Percentiles rank a stretch among this genome's conserved stretches.
These are phyloP conservation scores for Gelatoporia subvermispora DNA, from an alignment of 768 basidiomycete species.

Conservation along the genomic window DNA sequence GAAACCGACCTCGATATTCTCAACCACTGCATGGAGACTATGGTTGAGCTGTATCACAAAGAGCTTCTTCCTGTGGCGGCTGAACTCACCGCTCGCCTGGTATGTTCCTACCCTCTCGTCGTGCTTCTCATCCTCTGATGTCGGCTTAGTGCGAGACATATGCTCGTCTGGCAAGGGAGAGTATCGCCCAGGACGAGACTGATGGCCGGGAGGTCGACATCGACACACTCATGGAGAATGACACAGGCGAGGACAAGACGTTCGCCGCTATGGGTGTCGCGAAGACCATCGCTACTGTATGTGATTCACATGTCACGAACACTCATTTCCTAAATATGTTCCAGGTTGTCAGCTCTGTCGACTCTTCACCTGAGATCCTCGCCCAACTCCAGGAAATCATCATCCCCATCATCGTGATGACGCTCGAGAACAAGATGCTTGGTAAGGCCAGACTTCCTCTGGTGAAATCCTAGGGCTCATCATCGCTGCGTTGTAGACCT, in stretches of 20 bases:
- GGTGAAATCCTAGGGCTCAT: background rate
- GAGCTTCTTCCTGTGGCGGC: constrained; percentile 83
- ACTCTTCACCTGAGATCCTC: constrained; percentile 68
- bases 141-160: constrained; percentile 73
- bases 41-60: constrained; percentile 82
- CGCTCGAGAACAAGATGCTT: constrained; percentile 70
- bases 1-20: constrained; percentile 87
- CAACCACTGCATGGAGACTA: constrained; percentile 76
- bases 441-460: constrained; percentile 39
- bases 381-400: constrained; percentile 78
- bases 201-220: constrained; percentile 47
- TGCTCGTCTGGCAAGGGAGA: constrained; percentile 70
- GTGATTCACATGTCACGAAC: constrained; percentile 17
- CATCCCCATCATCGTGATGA: constrained; percentile 71
- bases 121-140: background rate
- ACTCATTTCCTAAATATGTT: background rate
- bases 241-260: constrained; percentile 78
- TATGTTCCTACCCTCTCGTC: constrained; percentile 31
- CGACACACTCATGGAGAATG: constrained; percentile 45
- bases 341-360: constrained; percentile 72
- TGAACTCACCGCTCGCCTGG: constrained; percentile 72
- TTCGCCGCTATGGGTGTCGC: constrained; percentile 85
- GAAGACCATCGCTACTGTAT: constrained; percentile 77
- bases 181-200: constrained; percentile 46
- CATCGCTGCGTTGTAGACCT: constrained; percentile 46